A percentile compares a stretch with the other conserved stretches of the same genome.
Conservation (phyloP, 805 yeast species). For the Nakazawaea wickerhamii region DNA sequence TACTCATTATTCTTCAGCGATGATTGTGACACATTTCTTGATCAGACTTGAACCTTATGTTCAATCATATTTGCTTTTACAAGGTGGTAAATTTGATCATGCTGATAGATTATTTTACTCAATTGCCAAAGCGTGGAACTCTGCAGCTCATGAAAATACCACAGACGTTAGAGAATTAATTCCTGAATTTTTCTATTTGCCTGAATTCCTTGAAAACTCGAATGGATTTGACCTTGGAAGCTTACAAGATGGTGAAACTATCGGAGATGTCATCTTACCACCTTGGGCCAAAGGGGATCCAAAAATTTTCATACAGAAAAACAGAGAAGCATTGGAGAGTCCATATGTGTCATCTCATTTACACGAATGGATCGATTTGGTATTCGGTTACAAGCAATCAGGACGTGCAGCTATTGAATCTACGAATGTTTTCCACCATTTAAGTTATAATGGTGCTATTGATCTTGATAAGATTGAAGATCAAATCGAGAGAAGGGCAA, state of each 20-base stretch:
- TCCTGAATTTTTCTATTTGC: conserved; percentile 81
- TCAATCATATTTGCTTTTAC: conserved; percentile 69
- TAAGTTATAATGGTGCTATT: conserved; percentile 81
- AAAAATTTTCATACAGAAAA: conserved; percentile 61
- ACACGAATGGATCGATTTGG: conserved; percentile 79
- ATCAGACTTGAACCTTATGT: conserved; percentile 78
- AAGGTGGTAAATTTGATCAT: conserved; percentile 86
- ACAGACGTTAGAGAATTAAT: conserved; percentile 85
- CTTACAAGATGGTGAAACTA: conserved; percentile 51
- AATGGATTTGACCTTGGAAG: conserved; percentile 68
- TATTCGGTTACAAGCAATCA: conserved; percentile 76
- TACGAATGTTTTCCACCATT: conserved; percentile 75
- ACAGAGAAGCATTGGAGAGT: conserved; percentile 81
- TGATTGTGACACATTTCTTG: conserved; percentile 81
- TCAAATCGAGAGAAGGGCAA: conserved; percentile 66
- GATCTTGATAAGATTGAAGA: conserved; percentile 70
- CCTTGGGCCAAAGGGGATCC: conserved; percentile 84
- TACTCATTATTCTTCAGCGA: conserved; percentile 89
- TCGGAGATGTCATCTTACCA: conserved; percentile 66
- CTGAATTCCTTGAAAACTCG: conserved; percentile 67
- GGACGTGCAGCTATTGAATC: conserved; percentile 65
- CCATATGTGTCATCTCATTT: conserved; percentile 71
- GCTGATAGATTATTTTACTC: conserved; percentile 80
- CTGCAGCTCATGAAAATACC: conserved; percentile 73
- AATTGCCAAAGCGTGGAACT: conserved; percentile 71